These are phyloP conservation scores for Chloromonas sp. DNA, from an alignment of 163 green algal genomes.

Conservation along the genomic window DNA sequence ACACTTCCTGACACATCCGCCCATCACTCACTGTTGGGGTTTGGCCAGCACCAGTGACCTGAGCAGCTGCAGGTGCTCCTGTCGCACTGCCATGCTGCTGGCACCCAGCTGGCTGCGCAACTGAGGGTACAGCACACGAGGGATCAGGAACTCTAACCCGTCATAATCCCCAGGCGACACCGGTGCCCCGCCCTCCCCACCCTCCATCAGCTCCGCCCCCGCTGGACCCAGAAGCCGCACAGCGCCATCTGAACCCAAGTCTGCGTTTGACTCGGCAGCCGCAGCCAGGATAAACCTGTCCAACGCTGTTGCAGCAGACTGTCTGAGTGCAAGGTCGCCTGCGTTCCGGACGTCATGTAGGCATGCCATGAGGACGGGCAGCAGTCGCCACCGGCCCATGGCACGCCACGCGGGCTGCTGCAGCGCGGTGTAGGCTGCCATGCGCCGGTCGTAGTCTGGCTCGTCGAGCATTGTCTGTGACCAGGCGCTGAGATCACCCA, in stretches of 20 bases:
- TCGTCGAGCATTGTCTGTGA: conserved; percentile 57
- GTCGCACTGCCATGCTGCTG: conserved; percentile 58
- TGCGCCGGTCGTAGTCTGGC: conserved; percentile 73
- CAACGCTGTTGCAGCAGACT: conserved; percentile 42
- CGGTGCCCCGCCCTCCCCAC: background rate
- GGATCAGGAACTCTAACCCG: conserved; percentile 25
- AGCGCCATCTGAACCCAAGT: too few relatives aligned
- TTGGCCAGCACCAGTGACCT: conserved; percentile 45
- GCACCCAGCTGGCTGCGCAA: conserved; percentile 34
- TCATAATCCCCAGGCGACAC: background rate
- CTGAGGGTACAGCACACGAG: conserved; percentile 55
- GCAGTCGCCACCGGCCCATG: conserved; percentile 27
- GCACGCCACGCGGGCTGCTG: conserved; percentile 35
- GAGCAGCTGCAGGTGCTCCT: conserved; percentile 78
- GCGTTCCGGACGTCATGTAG: conserved; percentile 67
- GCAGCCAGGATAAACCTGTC: conserved; percentile 16
- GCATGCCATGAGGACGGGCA: conserved; percentile 59
- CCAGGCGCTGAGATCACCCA: conserved; percentile 64
- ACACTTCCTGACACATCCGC: background rate
- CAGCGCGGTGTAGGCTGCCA: conserved; percentile 63
- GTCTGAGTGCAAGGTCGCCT: conserved; percentile 72
- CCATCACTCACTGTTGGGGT: conserved; percentile 22
- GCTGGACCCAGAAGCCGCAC: background rate
- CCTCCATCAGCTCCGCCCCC: conserved; percentile 20
- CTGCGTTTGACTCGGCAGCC: too few relatives aligned